A percentile compares a stretch with the other conserved stretches of the same genome.
phyloP scores from a whole-genome alignment of 2,329 filamentous ascomycete genomes.

The Lasiodiplodia citricola region DNA sequence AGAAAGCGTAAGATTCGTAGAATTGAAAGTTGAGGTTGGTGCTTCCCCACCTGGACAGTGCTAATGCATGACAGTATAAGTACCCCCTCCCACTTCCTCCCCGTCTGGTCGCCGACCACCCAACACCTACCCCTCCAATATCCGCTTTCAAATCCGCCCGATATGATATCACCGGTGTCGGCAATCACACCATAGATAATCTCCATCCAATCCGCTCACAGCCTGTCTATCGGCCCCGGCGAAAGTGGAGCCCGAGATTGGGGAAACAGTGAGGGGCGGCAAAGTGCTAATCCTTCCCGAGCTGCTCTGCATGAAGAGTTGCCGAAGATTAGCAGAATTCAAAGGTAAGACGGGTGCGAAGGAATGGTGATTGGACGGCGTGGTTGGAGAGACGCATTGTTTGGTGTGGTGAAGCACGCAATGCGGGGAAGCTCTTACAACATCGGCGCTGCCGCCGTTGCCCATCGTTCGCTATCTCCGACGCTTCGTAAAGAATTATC shows the following conservation, averaged over 20 bases:
- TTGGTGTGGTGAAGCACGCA: slow-evolving; percentile 25
- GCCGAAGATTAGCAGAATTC: neutral
- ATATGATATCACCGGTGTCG: slow-evolving; percentile 16
- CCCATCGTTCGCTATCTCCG: slow-evolving; percentile 14
- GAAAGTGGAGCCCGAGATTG: slow-evolving; percentile 18
- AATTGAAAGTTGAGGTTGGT: neutral
- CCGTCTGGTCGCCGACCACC: slow-evolving; percentile 1
- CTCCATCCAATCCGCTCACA: slow-evolving; percentile 8
- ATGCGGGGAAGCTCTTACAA: slow-evolving; percentile 27
- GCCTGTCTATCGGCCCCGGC: neutral
- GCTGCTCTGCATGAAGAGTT: neutral
- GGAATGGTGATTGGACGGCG: neutral
- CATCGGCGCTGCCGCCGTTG: slow-evolving; percentile 4
- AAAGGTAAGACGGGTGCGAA: neutral
- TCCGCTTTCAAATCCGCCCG: slow-evolving; percentile 16
- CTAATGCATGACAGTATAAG: slow-evolving; percentile 17
- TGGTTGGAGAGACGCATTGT: slow-evolving; percentile 6
- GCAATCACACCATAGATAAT: slow-evolving; percentile 26
- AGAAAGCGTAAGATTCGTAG: neutral
- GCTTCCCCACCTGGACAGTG: neutral
- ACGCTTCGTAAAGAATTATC: neutral
- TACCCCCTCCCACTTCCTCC: slow-evolving; percentile 9
- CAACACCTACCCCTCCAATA: neutral
- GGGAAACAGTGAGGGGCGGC: neutral
- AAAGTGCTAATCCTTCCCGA: neutral